phyloP scores from a whole-genome alignment of 2,329 filamentous ascomycete genomes.

The Zasmidium cellare region DNA sequence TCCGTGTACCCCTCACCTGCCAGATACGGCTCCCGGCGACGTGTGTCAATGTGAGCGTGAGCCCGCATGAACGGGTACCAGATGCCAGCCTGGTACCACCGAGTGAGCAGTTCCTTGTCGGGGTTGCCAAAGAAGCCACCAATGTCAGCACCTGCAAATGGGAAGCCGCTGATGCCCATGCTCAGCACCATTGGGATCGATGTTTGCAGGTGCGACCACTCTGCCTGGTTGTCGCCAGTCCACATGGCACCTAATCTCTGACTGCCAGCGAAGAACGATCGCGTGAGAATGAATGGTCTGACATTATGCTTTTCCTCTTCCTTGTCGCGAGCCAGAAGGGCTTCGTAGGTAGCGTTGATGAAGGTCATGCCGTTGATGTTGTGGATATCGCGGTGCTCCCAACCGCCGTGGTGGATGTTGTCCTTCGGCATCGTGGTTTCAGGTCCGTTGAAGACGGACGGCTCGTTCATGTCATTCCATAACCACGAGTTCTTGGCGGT shows the following conservation, averaged over 20 bases:
- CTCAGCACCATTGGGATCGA: slow-evolving; percentile 91
- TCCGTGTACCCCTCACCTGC: slow-evolving; percentile 78
- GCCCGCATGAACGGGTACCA: slow-evolving; percentile 99
- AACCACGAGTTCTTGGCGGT: slow-evolving; percentile 84
- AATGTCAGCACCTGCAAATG: slow-evolving; percentile 92
- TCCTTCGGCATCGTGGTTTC: slow-evolving; percentile 99
- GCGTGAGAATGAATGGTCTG: slow-evolving; percentile 88
- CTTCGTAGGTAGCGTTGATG: slow-evolving; percentile 89
- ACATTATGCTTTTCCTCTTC: slow-evolving; percentile 61
- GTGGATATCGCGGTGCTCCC: slow-evolving; percentile 97
- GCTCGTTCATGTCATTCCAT: slow-evolving; percentile 99
- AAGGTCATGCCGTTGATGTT: slow-evolving; percentile 95
- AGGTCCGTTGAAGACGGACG: slow-evolving; percentile 96
- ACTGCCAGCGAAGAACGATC: slow-evolving; percentile 87
- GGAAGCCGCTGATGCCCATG: slow-evolving; percentile 89
- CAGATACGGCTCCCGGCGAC: slow-evolving; percentile 90
- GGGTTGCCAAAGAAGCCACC: slow-evolving; percentile 98
- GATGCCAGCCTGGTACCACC: slow-evolving; percentile 95
- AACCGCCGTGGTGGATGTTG: slow-evolving; percentile 85
- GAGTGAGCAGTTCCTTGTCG: slow-evolving; percentile 82
- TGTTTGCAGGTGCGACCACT: slow-evolving; percentile 86
- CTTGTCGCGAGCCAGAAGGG: slow-evolving; percentile 79
- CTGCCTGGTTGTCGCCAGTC: slow-evolving; percentile 96
- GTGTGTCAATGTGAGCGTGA: slow-evolving; percentile 94
- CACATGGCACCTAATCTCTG: slow-evolving; percentile 94